These are phyloP conservation scores for Carnegiea gigantea DNA, from an alignment of 179 eudicot genomes.

Conservation along the genomic window DNA sequence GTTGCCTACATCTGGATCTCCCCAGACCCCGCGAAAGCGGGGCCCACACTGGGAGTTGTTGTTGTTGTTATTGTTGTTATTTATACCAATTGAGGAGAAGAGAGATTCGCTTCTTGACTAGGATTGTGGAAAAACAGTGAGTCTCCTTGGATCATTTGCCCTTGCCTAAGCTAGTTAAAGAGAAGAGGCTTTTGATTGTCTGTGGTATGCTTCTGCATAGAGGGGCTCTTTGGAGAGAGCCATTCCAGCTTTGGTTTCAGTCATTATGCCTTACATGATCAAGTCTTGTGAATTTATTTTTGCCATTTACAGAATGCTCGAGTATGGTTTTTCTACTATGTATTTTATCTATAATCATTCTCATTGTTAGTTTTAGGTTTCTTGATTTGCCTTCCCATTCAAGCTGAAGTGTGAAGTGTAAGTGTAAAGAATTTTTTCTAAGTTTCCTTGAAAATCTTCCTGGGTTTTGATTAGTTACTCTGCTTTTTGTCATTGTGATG, in stretches of 20 bases:
- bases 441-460: no score
- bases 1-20: no score
- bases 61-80: no score
- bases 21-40: no score
- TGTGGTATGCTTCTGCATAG: not conserved
- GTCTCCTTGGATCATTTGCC: not conserved
- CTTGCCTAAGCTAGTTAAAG: not conserved
- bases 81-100: not conserved
- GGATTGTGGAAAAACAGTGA: not conserved
- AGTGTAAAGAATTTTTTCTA: not conserved
- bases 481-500: no score
- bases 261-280: not conserved
- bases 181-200: not conserved
- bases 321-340: not conserved
- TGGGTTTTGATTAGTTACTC: no score
- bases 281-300: not conserved
- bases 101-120: not conserved
- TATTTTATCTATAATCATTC: not conserved
- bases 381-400: not conserved
- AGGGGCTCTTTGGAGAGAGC: not conserved
- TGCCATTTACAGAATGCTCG: not conserved
- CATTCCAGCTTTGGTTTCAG: not conserved
- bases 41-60: no score
- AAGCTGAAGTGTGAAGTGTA: not conserved
- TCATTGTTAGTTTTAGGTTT: not conserved